Percentiles rank a stretch among this genome's conserved stretches.
Evolutionary conservation across 495 filamentous ascomycete genomes (phyloP).

Genomic region (Trichoderma reesei): DNA sequence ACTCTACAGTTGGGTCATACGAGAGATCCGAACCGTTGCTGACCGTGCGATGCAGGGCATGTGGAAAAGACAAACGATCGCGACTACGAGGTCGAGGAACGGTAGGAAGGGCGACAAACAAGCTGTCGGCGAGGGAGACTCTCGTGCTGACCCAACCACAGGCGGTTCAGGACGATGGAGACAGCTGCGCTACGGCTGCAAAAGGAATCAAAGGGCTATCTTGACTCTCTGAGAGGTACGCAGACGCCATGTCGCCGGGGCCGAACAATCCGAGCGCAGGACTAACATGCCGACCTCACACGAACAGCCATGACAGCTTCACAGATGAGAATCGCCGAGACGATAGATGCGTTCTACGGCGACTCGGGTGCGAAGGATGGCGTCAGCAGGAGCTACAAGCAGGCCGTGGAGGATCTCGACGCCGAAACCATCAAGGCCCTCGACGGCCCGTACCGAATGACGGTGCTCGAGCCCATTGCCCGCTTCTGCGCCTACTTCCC

Average conservation of each 20-base stretch:
- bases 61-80: constrained; percentile 97
- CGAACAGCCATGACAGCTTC: constrained; percentile 88
- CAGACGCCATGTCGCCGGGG: constrained; percentile 8
- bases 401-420: constrained; percentile 93
- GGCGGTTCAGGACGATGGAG: constrained; percentile 94
- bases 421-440: constrained; percentile 97
- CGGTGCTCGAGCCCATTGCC: constrained; percentile 88
- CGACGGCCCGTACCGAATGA: constrained; percentile 92
- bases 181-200: constrained; percentile 82
- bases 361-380: constrained; percentile 91
- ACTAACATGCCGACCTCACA: not conserved
- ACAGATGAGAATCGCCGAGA: constrained; percentile 98
- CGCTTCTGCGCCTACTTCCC: constrained; percentile 98
- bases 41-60: constrained; percentile 49
- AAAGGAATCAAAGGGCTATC: constrained; percentile 94
- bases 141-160: constrained; percentile 21
- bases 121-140: not conserved
- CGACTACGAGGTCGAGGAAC: constrained; percentile 96
- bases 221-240: constrained; percentile 86
- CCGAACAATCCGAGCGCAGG: not conserved
- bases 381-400: constrained; percentile 92
- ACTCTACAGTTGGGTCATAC: no score
- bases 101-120: constrained; percentile 37
- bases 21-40: not conserved
- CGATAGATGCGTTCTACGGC: constrained; percentile 98